Evolutionary conservation across 257 asterid genomes (phyloP).

Genomic region (Cynanchum wilfordii): DNA sequence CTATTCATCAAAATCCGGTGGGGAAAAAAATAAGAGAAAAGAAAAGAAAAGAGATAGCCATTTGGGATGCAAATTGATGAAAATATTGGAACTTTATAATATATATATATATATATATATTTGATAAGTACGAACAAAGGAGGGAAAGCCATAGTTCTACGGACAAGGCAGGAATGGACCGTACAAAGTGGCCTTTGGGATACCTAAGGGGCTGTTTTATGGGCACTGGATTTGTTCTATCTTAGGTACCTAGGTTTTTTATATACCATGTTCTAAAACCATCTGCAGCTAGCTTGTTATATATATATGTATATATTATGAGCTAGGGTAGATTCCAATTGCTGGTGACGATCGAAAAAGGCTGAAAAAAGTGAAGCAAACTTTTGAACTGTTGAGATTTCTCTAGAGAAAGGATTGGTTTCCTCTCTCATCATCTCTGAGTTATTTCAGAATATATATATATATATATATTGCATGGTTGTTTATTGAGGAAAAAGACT

Average conservation of each 20-base stretch:
- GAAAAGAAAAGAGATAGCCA: too few species aligned
- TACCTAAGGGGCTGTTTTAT: constrained; percentile 25
- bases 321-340: constrained; percentile 21
- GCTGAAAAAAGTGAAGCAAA: constrained; percentile 22
- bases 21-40: too few species aligned
- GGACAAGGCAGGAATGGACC: constrained; percentile 4
- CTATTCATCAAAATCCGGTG: too few species aligned
- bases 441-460: neutral
- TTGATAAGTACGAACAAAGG: neutral
- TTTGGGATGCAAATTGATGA: too few species aligned
- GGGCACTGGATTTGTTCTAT: constrained; percentile 18
- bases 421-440: neutral
- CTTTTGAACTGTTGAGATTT: constrained; percentile 31
- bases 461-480: neutral
- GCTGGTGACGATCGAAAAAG: constrained; percentile 14
- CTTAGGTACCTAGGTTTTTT: constrained; percentile 2
- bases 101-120: too few species aligned
- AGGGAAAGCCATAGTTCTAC: neutral
- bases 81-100: neutral
- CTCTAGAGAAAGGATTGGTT: constrained; percentile 13
- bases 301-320: too few species aligned
- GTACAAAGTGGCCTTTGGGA: constrained; percentile 41
- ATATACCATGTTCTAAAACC: constrained; percentile 3
- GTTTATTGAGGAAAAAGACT: too few species aligned
- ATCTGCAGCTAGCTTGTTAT: too few species aligned